A percentile compares a stretch with the other conserved stretches of the same genome.
These are phyloP conservation scores for Fraxinus velutina DNA, from an alignment of 305 asterid species.

Conservation along the genomic window DNA sequence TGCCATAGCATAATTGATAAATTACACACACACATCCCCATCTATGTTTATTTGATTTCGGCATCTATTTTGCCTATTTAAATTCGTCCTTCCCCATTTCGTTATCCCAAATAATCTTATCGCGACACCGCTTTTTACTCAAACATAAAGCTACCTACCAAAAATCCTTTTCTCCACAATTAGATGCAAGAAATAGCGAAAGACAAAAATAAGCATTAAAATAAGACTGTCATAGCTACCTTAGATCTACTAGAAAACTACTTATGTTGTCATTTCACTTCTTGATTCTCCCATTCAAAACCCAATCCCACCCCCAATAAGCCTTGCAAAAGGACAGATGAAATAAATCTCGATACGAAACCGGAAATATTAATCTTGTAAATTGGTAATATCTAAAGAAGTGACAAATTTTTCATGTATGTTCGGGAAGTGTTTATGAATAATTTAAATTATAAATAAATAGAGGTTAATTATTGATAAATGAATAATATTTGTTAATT, in stretches of 20 bases:
- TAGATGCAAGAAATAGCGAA: background rate
- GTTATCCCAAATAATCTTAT: background rate
- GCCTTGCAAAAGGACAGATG: background rate
- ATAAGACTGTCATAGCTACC: background rate
- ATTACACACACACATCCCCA: background rate
- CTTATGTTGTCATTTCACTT: background rate
- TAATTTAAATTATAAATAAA: too few relatives aligned
- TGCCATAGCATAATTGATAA: background rate
- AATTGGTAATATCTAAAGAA: too few relatives aligned
- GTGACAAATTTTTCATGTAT: background rate
- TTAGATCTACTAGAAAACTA: background rate
- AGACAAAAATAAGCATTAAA: background rate
- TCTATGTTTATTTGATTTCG: background rate
- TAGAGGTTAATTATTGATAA: too few relatives aligned
- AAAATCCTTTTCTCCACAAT: background rate
- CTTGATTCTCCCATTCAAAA: background rate
- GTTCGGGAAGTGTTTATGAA: too few relatives aligned
- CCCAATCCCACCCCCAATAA: background rate
- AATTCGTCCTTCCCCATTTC: background rate
- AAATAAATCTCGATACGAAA: background rate
- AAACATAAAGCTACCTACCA: too few relatives aligned
- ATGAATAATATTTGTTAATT: background rate
- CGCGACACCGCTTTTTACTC: background rate
- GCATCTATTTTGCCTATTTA: background rate
- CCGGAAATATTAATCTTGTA: background rate